Conservation (phyloP, 306 rosid species). For the Lathyrus oleraceus region DNA sequence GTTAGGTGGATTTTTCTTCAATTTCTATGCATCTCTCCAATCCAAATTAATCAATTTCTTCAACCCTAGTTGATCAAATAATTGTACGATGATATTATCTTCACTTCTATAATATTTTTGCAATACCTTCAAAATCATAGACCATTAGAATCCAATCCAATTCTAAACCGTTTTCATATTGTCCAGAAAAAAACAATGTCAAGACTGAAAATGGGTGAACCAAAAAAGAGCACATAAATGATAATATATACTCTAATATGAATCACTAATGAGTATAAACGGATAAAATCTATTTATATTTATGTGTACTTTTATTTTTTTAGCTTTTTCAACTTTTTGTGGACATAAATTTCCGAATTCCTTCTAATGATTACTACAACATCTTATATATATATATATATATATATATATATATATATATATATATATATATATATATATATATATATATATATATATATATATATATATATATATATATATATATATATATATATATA, state of each 20-base stretch:
- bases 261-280: neutral
- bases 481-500: too few relatives aligned
- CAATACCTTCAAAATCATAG: constrained; percentile 15
- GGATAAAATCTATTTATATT: neutral
- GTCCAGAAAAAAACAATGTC: constrained; percentile 25
- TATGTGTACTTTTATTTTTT: neutral
- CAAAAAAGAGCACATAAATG: neutral
- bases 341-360: neutral
- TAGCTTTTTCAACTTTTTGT: neutral
- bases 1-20: constrained; percentile 10
- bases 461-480: too few relatives aligned
- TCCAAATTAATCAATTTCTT: constrained; percentile 8
- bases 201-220: constrained; percentile 29
- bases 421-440: too few relatives aligned
- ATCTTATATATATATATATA: neutral
- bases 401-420: neutral
- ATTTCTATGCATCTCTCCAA: neutral
- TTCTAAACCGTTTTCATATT: constrained; percentile 2
- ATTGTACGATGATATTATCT: constrained; percentile 4
- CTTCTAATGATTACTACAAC: neutral
- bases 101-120: neutral
- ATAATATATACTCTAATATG: neutral
- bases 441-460: too few relatives aligned
- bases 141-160: constrained; percentile 39
- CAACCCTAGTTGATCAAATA: neutral